Base-by-base conservation (phyloP, 1,284 basidiomycete genomes). In the Lentinula novae-zelandiae region DNA sequence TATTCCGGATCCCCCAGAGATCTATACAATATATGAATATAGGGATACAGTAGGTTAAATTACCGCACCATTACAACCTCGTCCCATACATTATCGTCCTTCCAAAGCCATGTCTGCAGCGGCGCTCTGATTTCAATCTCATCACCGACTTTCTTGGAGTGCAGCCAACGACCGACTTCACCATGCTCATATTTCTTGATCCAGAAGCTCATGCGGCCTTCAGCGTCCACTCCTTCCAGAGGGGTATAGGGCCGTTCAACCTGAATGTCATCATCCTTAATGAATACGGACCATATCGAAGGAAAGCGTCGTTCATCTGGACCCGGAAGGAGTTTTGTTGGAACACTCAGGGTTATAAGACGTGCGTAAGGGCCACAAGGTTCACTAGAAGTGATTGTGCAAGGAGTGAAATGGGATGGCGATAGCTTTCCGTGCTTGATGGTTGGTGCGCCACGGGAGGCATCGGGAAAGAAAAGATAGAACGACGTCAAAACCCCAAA, bases 241-340 rank as follows among this genome's bases (percentile, higher is more conserved):
- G 92, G 90, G 4, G 93, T 95, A 69, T 93, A 95, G 3, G 91
- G 85, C 55, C 92, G 75, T 69, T 95, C 92, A n/a, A 94, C 90
- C 72, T 94, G 92, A 20, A 95, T 90, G 66, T 92, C 92, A 64
- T 89, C 88, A 68, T 95, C 90, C 67, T 93, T 93, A 69, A 94
- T 79, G 70, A 82, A 93, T 17, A 95, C 74, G 34, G 89, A 89
- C 82, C 86, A 92, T 61, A 93, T 84, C 4, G 89, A 79, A 44
- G 70, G 46, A 60, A 79, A 72, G 20, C 34, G 33, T 34, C 15
- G 20, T 38, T 46, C 27, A 6, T 27, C 33, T 20, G 58, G 27
- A 27, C 2, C 20, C n/a, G 74, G 73, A 53, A 76, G 65, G 1
- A 75, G 65, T 55, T 83, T 70, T 0, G 73, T 74, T 1, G 87